A percentile compares a stretch with the other conserved stretches of the same genome.
Conservation (phyloP, 371 early-diverging fungal genomes). For the Rhizopus microsporus region DNA sequence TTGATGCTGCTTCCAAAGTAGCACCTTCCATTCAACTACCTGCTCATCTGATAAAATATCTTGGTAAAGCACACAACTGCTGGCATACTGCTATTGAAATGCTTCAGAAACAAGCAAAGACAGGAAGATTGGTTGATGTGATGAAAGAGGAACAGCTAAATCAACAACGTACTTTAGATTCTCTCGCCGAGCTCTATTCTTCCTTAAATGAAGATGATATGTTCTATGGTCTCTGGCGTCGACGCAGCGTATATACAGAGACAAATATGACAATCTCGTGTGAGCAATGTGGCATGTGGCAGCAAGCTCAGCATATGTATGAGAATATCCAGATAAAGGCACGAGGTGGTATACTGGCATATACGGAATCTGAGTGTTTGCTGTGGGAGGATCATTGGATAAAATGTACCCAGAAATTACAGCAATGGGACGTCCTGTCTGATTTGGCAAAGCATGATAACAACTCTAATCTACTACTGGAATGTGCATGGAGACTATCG, state of each 20-base stretch:
- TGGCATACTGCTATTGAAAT: constrained; percentile 91
- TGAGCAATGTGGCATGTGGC: constrained; percentile 95
- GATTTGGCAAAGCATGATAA: constrained; percentile 92
- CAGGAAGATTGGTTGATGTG: constrained; percentile 47
- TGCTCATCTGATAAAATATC: constrained; percentile 90
- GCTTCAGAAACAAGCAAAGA: constrained; percentile 58
- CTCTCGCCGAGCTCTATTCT: constrained; percentile 82
- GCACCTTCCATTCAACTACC: constrained; percentile 77
- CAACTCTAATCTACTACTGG: constrained; percentile 81
- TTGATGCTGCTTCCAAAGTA: constrained; percentile 81
- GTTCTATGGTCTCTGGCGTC: constrained; percentile 92
- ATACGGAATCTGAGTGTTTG: constrained; percentile 94
- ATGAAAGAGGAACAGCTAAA: constrained; percentile 79
- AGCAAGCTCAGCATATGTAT: constrained; percentile 88
- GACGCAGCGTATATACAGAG: constrained; percentile 90
- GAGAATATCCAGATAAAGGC: constrained; percentile 95
- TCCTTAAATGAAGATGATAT: constrained; percentile 85
- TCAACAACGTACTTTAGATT: constrained; percentile 86
- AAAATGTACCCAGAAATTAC: constrained; percentile 86
- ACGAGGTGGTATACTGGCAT: constrained; percentile 83
- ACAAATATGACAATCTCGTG: constrained; percentile 94
- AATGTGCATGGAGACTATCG: constrained; percentile 91
- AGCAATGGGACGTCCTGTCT: constrained; percentile 98
- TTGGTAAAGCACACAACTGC: constrained; percentile 87
- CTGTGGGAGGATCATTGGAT: constrained; percentile 99